Percentiles rank a stretch among this genome's conserved stretches.
phyloP scores from a whole-genome alignment of 805 yeast genomes.

The Priceomyces medius region DNA sequence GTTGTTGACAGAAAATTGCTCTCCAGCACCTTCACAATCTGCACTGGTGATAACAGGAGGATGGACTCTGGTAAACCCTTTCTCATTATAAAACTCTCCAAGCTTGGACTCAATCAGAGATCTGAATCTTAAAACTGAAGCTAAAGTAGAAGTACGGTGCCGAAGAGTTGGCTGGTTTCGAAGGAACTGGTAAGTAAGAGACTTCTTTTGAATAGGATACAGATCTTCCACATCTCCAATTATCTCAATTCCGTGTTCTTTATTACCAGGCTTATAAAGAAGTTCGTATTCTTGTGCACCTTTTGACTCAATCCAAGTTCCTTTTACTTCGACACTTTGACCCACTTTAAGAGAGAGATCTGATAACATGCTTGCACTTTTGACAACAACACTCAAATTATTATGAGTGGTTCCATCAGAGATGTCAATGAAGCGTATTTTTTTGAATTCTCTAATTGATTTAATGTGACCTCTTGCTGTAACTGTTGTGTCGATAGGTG shows the following conservation, averaged over 20 bases:
- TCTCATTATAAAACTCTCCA: slow-evolving; percentile 50
- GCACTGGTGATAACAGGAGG: slow-evolving; percentile 88
- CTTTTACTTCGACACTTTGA: slow-evolving; percentile 36
- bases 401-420: slow-evolving; percentile 69
- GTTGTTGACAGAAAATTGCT: slow-evolving; percentile 57
- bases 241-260: slow-evolving; percentile 37
- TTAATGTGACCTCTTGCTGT: slow-evolving; percentile 65
- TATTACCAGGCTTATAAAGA: slow-evolving; percentile 22
- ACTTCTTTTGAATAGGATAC: slow-evolving; percentile 85
- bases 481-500: slow-evolving; percentile 33
- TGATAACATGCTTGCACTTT: slow-evolving; percentile 16
- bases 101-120: slow-evolving; percentile 61
- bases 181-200: slow-evolving; percentile 61
- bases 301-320: slow-evolving; percentile 32
- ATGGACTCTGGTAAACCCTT: slow-evolving; percentile 65
- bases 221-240: slow-evolving; percentile 60
- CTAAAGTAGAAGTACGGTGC: slow-evolving; percentile 65
- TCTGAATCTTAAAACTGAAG: slow-evolving; percentile 69
- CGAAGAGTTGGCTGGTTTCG: slow-evolving; percentile 75
- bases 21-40: slow-evolving; percentile 98
- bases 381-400: slow-evolving; percentile 50
- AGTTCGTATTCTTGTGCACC: slow-evolving; percentile 36
- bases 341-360: slow-evolving; percentile 46
- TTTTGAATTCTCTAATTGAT: slow-evolving; percentile 69
- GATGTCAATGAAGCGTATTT: slow-evolving; percentile 75